Evolutionary conservation across 352 stramenopile genomes (phyloP).

Genomic region (Globisporangium paddicum): DNA sequence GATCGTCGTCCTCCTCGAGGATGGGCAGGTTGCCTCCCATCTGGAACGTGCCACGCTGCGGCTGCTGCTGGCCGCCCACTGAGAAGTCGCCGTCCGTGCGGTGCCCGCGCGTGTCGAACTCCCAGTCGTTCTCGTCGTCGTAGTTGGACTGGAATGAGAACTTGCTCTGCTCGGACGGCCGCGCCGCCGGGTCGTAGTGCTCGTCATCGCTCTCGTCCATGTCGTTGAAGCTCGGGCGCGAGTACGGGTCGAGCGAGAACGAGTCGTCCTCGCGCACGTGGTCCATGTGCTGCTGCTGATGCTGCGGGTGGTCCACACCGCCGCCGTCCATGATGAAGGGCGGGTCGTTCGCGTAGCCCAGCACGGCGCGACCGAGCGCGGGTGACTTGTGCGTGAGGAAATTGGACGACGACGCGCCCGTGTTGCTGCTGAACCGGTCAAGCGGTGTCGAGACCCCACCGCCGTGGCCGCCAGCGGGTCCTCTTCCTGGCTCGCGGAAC

Average conservation of each 20-base stretch:
- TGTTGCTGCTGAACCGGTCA: conserved; percentile 50
- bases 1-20: conserved; percentile 54
- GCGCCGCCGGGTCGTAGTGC: conserved; percentile 29
- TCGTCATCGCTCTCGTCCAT: conserved; percentile 36
- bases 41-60: conserved; percentile 46
- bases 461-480: conserved; percentile 8
- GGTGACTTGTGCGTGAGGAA: conserved; percentile 65
- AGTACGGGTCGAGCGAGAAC: conserved; percentile 71
- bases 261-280: conserved; percentile 35
- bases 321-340: conserved; percentile 36
- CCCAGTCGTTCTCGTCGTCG: conserved; percentile 67
- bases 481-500: conserved; percentile 50
- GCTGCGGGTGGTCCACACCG: conserved; percentile 20
- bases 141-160: conserved; percentile 76
- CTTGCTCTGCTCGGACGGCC: conserved; percentile 57
- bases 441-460: conserved; percentile 15
- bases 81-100: conserved; percentile 27
- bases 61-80: conserved; percentile 1
- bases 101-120: conserved; percentile 49
- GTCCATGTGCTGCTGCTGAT: conserved; percentile 16
- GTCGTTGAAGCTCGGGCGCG: conserved; percentile 63
- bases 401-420: conserved; percentile 50
- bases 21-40: conserved; percentile 44
- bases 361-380: conserved; percentile 22
- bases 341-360: conserved; percentile 23